Evolutionary conservation across 306 rosid species (phyloP), one percentile per base, ranked within the genome.

Genomic region (Gillenia trifoliata): DNA sequence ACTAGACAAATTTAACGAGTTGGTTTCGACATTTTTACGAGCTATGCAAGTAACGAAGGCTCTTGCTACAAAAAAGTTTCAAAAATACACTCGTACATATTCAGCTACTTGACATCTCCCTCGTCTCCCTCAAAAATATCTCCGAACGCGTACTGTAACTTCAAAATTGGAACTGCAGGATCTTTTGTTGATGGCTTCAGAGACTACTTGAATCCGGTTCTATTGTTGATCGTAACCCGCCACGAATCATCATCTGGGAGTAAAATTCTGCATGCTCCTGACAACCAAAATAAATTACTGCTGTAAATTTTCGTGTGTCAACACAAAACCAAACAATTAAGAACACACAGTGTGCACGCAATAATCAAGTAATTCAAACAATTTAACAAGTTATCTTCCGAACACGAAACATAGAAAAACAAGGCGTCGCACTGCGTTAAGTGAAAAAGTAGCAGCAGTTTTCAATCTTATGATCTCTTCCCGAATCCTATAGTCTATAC

Each of bases 221-320:
- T 23, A 71, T 71, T 22, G 66, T 55, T 15, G 75, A 71, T 56
- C 75, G 66, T 56, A 71, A 25, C 26, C 75, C 66, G 3, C 75
- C 38, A 1, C 75, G 75, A 13, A 25, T 17, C 75, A 71, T 71
- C 75, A 71, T 71, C 38, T 71, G 75, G 52, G 75, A 56, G 75
- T 71, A 71, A 56, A 71, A 71, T n/a, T 71, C 66, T 2, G 75
- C 75, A 9, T 71, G 75, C 56, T 71, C 75, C 75, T 71, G 66
- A 23, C 29, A 56, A 55, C 17, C 34, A 36, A 22, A 15, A 38
- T 1, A 2, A 20, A 16, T 10, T 34, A 10, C 10, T 4, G 29
- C 55, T 8, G n/a, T 22, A 1, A 54, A 55, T 33, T n/a, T n/a
- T n/a, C n/a, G n/a, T n/a, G n/a, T n/a, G n/a, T n/a, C n/a, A n/a